A percentile compares a stretch with the other conserved stretches of the same genome.
Conservation (phyloP, 352 stramenopile species). For the Pythium aphanidermatum region DNA sequence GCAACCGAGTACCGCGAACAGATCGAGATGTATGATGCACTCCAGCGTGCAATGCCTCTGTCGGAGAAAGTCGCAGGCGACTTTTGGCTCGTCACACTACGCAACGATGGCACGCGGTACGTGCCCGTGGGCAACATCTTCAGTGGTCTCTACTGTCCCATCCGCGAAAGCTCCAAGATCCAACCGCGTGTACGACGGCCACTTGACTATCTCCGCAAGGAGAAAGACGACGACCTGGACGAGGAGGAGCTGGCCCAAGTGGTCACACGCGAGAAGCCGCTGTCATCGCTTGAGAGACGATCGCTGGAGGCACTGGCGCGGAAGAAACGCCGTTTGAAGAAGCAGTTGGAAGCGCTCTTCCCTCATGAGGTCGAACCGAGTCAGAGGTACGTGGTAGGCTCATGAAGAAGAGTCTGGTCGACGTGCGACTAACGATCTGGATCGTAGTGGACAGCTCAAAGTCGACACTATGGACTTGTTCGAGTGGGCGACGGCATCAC, state of each 20-base stretch:
- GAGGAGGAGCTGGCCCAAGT: conserved; percentile 1
- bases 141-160: conserved; percentile 86
- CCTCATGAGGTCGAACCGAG: conserved; percentile 59
- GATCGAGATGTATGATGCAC: conserved; percentile 85
- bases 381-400: conserved; percentile 15
- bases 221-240: conserved; percentile 1
- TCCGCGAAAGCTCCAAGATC: conserved; percentile 58
- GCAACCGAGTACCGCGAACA: conserved; percentile 82
- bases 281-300: conserved; percentile 50
- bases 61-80: conserved; percentile 85
- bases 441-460: conserved; percentile 29
- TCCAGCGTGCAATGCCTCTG: conserved; percentile 82
- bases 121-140: conserved; percentile 92
- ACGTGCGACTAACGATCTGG: not conserved
- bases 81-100: conserved; percentile 88
- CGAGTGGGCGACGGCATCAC: conserved; percentile 39
- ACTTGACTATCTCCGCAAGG: conserved; percentile 36
- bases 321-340: conserved; percentile 61
- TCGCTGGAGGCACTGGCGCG: conserved; percentile 40
- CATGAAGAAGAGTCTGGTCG: not conserved
- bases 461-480: conserved; percentile 64
- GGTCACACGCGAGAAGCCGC: conserved; percentile 5
- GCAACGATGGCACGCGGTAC: conserved; percentile 78
- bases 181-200: conserved; percentile 50
- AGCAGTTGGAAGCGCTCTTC: conserved; percentile 57